Evolutionary conservation across 1,284 basidiomycete genomes (phyloP).

Genomic region (Heliocybe sulcata): DNA sequence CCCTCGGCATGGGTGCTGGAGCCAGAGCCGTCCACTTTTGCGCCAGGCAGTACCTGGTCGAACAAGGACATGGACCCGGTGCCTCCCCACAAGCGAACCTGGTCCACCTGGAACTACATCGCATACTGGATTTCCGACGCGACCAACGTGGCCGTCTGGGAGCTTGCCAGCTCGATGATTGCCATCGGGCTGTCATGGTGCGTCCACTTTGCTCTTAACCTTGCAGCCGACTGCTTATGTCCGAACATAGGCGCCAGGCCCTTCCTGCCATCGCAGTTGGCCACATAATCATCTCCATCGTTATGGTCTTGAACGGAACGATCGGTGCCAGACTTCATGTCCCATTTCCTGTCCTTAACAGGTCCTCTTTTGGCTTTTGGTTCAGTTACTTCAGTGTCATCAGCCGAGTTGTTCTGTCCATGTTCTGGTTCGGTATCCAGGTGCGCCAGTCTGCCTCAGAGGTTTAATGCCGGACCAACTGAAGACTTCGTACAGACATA

Average conservation of each 20-base stretch:
- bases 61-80: conserved; percentile 76
- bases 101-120: conserved; percentile 55
- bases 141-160: conserved; percentile 39
- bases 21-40: conserved; percentile 42
- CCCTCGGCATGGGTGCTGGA: conserved; percentile 38
- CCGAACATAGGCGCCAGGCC: conserved; percentile 43
- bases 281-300: conserved; percentile 47
- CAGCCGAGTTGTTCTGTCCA: conserved; percentile 64
- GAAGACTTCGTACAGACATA: conserved; percentile 35
- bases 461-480: neutral
- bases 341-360: conserved; percentile 66
- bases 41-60: conserved; percentile 47
- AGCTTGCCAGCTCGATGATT: conserved; percentile 52
- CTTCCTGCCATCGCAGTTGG: conserved; percentile 58
- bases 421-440: conserved; percentile 62
- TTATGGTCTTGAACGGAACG: conserved; percentile 62
- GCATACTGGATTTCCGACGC: conserved; percentile 65
- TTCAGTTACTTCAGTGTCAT: conserved; percentile 73
- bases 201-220: conserved; percentile 6
- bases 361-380: conserved; percentile 78
- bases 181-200: conserved; percentile 61
- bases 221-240: conserved; percentile 2
- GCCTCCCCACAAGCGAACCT: conserved; percentile 47
- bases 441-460: neutral
- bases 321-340: conserved; percentile 65